Evolutionary conservation across 163 green algal genomes (phyloP), one percentile per base, ranked within the genome.

Genomic region (Volvox carteri): DNA sequence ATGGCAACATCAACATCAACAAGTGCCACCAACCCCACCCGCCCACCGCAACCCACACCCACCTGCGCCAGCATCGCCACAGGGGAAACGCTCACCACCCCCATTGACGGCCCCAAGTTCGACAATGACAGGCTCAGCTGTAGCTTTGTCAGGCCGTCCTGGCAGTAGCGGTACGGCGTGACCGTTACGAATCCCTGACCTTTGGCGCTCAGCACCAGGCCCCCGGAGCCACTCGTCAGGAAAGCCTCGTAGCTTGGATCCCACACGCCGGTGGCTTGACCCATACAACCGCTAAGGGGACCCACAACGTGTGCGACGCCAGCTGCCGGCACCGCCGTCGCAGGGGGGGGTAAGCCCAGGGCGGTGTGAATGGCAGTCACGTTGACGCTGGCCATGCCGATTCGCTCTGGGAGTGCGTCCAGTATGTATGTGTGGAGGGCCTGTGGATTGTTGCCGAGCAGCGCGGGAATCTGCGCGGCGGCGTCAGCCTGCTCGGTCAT

Each of bases 51-150:
- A n/a, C n/a, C n/a, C n/a, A n/a, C n/a, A n/a, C n/a, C n/a, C 78
- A 87, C 79, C 79, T 70, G 60, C 19, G 65, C 81, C 65, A 87
- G n/a, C 81, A 87, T 87, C 44, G 81, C 81, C 46, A 87, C 81
- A 7, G 81, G 81, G 46, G 81, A 87, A 44, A 87, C 81, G 46
- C 44, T 72, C 14, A 80, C 44, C 6, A 21, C 48, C 2, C 14
- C 25, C 65, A 30, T 54, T 6, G 81, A 5, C 0, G 81, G 81
- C 8, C 65, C 68, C 46, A 87, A 65, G 16, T 65, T 67, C 8
- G 65, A 72, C 67, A 87, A 62, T 0, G 46, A 48, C 67, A 87
- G 37, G 81, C n/a, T 80, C 62, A 87, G 81, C 67, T 54, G 46
- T 46, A 87, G 65, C 33, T 25, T 2, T 33, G 81, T 73, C 23